Evolutionary conservation across 208 protist genomes (phyloP).

Genomic region (Leishmania braziliensis): DNA sequence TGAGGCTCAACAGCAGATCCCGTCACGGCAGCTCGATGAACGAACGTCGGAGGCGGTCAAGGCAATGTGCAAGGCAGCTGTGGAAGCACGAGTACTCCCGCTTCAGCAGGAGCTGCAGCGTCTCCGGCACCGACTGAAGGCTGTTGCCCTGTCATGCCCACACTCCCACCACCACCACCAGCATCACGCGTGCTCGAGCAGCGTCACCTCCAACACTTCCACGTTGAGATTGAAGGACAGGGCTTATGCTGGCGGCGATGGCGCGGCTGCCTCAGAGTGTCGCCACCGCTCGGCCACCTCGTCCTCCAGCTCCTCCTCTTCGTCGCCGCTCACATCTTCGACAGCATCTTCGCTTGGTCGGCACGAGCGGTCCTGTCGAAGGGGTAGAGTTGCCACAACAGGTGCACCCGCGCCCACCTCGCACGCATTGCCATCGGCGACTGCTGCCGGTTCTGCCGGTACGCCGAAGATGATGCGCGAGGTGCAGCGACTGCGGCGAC

Average conservation of each 20-base stretch:
- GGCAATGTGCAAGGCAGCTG: background rate
- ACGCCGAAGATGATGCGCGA: conserved; percentile 31
- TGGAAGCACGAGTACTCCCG: conserved; percentile 1
- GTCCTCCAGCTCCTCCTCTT: conserved; percentile 3
- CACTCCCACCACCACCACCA: background rate
- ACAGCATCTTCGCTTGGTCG: background rate
- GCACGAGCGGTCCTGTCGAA: background rate
- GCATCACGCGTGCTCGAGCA: background rate
- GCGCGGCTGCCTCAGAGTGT: background rate
- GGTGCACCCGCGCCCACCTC: background rate
- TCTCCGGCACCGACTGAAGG: background rate
- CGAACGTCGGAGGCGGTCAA: background rate
- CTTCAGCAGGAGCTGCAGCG: conserved; percentile 5
- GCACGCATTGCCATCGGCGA: background rate
- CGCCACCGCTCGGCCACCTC: conserved; percentile 1
- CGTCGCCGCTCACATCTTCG: background rate
- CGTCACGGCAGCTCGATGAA: background rate
- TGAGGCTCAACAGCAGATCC: conserved; percentile 26
- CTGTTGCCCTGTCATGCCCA: background rate
- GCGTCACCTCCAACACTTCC: background rate
- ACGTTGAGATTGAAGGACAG: background rate
- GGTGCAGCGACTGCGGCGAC: conserved; percentile 49
- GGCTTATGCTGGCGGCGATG: background rate
- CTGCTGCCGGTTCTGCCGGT: conserved; percentile 7
- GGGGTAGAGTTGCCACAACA: no score